Conservation (phyloP, 140 eudicot species). For the Ambrosia hybrid region DNA sequence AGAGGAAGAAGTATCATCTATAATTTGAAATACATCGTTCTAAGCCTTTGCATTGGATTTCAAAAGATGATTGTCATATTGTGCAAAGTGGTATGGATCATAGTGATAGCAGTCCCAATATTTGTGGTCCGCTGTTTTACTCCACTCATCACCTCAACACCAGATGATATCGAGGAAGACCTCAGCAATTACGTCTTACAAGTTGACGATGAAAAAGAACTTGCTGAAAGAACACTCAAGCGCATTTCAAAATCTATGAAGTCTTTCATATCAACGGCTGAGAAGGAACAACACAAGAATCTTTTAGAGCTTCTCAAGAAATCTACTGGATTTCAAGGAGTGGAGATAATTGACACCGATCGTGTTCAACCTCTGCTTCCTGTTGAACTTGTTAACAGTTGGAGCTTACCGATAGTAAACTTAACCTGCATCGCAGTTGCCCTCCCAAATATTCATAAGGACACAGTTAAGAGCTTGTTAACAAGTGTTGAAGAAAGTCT, state of each 20-base stretch:
- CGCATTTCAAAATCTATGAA: conserved; percentile 28
- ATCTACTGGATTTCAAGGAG: conserved; percentile 7
- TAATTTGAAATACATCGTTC: neutral
- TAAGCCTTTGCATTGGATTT: conserved; percentile 23
- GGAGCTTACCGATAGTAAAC: conserved; percentile 30
- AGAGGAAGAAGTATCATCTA: no score
- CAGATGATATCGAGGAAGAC: neutral
- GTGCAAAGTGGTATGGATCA: conserved; percentile 17
- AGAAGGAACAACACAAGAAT: conserved; percentile 17
- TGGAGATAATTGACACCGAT: conserved; percentile 21
- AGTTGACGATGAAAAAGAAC: conserved; percentile 32
- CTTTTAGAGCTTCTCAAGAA: conserved; percentile 11
- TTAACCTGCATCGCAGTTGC: conserved; percentile 26
- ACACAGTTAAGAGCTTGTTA: neutral
- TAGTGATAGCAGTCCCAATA: neutral
- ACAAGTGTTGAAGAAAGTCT: conserved; percentile 27
- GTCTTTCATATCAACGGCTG: conserved; percentile 19
- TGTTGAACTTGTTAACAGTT: conserved; percentile 20
- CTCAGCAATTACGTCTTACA: conserved; percentile 20
- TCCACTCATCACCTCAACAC: neutral
- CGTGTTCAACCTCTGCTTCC: conserved; percentile 13
- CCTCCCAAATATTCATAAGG: conserved; percentile 22
- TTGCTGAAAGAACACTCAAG: conserved; percentile 7
- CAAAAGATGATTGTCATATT: conserved; percentile 3
- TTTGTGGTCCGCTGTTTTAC: neutral